Evolutionary conservation across 495 filamentous ascomycete genomes (phyloP).

Genomic region (Xylaria venustula): DNA sequence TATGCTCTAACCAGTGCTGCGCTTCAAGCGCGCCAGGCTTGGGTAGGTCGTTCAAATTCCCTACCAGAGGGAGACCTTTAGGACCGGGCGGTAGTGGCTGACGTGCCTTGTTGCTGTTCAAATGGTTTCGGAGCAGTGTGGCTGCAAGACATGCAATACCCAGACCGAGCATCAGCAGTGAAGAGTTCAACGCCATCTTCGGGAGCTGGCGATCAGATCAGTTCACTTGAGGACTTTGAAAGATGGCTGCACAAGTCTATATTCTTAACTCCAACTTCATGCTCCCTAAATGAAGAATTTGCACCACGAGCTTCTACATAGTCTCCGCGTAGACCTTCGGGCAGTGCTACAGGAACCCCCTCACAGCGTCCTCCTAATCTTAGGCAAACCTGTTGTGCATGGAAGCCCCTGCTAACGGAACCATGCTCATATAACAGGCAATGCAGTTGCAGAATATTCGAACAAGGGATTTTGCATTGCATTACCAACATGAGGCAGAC

Average conservation of each 20-base stretch:
- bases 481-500: neutral
- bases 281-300: neutral
- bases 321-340: neutral
- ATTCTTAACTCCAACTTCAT: neutral
- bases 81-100: conserved; percentile 48
- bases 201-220: neutral
- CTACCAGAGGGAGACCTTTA: conserved; percentile 40
- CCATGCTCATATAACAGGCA: neutral
- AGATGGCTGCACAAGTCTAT: neutral
- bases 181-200: neutral
- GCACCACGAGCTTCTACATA: neutral
- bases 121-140: neutral
- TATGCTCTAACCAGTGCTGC: conserved; percentile 52
- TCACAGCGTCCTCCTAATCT: neutral
- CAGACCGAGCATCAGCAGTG: neutral
- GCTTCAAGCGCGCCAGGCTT: conserved; percentile 37
- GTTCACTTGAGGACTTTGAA: neutral
- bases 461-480: neutral
- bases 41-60: conserved; percentile 49
- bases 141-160: neutral
- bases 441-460: neutral
- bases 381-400: neutral
- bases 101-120: neutral
- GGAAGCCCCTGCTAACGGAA: neutral
- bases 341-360: neutral